These are phyloP conservation scores for Fusarium hainanense DNA, from an alignment of 2,329 filamentous ascomycete genomes.

Conservation along the genomic window DNA sequence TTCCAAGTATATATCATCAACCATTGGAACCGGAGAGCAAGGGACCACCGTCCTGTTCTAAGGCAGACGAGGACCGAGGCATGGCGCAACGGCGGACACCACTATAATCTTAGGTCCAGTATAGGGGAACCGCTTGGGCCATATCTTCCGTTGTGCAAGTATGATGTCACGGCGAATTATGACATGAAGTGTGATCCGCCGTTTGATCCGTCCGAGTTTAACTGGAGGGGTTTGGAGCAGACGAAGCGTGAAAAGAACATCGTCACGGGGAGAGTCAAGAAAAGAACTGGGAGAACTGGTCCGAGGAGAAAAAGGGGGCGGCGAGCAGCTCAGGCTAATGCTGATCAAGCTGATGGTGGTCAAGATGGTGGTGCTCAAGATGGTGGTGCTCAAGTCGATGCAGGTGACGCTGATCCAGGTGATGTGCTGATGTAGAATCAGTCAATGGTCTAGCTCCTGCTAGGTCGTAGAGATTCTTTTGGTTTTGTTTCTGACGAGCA, in stretches of 20 bases:
- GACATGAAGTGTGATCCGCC: slow-evolving; percentile 1
- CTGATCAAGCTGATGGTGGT: background rate
- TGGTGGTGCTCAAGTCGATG: background rate
- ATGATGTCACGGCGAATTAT: accelerated
- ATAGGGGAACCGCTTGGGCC: background rate
- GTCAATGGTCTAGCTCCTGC: too few species aligned
- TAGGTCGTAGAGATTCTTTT: background rate
- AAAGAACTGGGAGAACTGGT: background rate
- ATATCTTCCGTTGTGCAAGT: slow-evolving; percentile 1
- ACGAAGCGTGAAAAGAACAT: background rate
- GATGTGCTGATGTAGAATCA: background rate
- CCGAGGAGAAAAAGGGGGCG: background rate
- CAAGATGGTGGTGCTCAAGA: background rate
- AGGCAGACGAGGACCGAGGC: background rate
- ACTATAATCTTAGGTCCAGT: background rate
- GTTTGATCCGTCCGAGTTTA: slow-evolving; percentile 14
- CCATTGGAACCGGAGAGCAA: accelerated
- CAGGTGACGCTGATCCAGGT: background rate
- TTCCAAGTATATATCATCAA: background rate
- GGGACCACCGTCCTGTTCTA: accelerated
- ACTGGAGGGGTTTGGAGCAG: slow-evolving; percentile 7
- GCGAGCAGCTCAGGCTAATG: background rate
- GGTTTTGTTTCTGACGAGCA: background rate
- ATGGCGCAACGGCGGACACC: background rate
- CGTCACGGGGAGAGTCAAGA: background rate